Base-by-base conservation (phyloP, 2,329 filamentous ascomycete genomes). In the Fusarium coffeatum region DNA sequence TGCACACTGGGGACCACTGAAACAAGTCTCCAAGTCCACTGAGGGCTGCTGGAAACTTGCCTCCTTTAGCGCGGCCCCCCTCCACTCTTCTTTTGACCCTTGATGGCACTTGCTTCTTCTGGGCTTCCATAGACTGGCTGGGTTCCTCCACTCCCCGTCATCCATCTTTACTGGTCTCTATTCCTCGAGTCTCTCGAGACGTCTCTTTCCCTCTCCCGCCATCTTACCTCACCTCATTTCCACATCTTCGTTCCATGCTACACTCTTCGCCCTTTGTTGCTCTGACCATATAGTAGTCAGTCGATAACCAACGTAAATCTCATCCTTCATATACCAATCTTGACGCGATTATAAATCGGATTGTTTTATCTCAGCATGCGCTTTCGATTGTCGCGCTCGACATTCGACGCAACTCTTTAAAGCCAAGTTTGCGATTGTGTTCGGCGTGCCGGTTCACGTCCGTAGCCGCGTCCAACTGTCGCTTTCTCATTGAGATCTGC, bases 101-200 rank as follows among this genome's bases (percentile, higher is more conserved):
- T 50, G 55, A 49, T 48, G 63, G 53, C 43, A 64, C 68, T 68
- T 70, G 42, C 68, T 70, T 65, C 56, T 66, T 64, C 66, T 68
- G 61, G 61, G 48, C 59, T 63, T 70, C 61, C 30, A 64, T 64
- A n/a, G 34, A 37, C 34, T 37, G 50, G 43, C 37, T 40, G 37
- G 62, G 48, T 66, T 64, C 60, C 64, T 74, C 68, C 71, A 72
- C 66, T 61, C 64, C 66, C 69, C 71, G 68, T 72, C 71, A 71
- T 71, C 34, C 49, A 53, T 53, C 49, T 41, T 68, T 55, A 59
- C 58, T 71, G 54, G 58, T 59, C 55, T 47, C 45, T 64, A 56
- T 64, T 58, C 50, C 61, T 64, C 47, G 34, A 60, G 55, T 30
- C 47, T 58, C 34, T 37, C 18, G 18, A n/a, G 34, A 53, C 34